Conservation (phyloP, 108 stramenopile species). For the Fragilaria crotonensis region DNA sequence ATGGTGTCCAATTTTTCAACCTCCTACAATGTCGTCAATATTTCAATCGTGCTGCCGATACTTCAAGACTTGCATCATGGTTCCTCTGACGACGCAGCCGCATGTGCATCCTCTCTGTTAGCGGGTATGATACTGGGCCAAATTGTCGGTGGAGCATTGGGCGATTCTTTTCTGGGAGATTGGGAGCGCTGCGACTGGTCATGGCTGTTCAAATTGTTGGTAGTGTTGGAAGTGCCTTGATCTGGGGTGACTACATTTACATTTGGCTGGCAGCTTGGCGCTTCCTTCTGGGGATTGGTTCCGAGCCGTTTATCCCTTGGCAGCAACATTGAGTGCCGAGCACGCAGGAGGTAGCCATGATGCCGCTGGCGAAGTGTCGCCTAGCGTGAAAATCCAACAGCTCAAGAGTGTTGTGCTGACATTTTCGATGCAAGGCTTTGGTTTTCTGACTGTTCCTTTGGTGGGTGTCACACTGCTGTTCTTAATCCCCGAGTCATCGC, state of each 20-base stretch:
- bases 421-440: slow-evolving; percentile 77
- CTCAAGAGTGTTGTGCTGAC: slow-evolving; percentile 60
- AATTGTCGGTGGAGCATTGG: slow-evolving; percentile 70
- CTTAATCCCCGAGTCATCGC: slow-evolving; percentile 25
- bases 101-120: slow-evolving; percentile 58
- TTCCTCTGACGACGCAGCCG: background rate
- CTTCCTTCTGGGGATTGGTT: slow-evolving; percentile 73
- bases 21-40: slow-evolving; percentile 85
- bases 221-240: slow-evolving; percentile 44
- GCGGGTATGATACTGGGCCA: slow-evolving; percentile 88
- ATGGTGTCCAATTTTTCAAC: slow-evolving; percentile 87
- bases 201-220: slow-evolving; percentile 74
- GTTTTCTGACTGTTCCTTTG: slow-evolving; percentile 58
- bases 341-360: slow-evolving; percentile 9
- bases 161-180: slow-evolving; percentile 61
- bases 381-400: slow-evolving; percentile 6
- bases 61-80: slow-evolving; percentile 24
- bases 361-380: background rate
- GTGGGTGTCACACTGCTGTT: slow-evolving; percentile 35
- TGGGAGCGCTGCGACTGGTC: slow-evolving; percentile 57
- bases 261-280: slow-evolving; percentile 51
- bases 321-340: slow-evolving; percentile 79
- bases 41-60: slow-evolving; percentile 71
- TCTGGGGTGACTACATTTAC: slow-evolving; percentile 25
- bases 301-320: slow-evolving; percentile 82